Percentiles rank a stretch among this genome's conserved stretches.
Evolutionary conservation across 352 stramenopile genomes (phyloP).

Genomic region (Phytophthora ramorum): DNA sequence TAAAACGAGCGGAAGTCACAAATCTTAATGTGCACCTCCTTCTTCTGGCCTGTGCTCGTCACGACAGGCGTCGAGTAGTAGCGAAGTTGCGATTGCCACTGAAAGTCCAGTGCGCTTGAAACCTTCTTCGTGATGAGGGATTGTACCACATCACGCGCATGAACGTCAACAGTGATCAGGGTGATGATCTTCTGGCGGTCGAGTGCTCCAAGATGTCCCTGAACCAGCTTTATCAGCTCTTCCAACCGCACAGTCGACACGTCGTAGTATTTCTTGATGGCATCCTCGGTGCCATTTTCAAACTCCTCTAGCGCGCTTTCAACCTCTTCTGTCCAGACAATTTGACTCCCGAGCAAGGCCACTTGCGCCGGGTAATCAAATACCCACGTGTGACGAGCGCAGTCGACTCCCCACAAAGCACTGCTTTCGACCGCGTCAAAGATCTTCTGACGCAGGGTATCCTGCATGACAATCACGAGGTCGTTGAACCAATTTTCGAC

Average conservation of each 20-base stretch:
- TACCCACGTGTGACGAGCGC: constrained; percentile 86
- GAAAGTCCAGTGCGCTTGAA: constrained; percentile 91
- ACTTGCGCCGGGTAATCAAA: constrained; percentile 91
- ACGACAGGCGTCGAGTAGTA: constrained; percentile 88
- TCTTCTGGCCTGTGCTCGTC: constrained; percentile 43
- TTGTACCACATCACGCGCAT: constrained; percentile 95
- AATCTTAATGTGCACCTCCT: constrained; percentile 90
- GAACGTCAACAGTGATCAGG: constrained; percentile 98
- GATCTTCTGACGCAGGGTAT: constrained; percentile 84
- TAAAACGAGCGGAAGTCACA: constrained; percentile 94
- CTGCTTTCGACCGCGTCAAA: constrained; percentile 93
- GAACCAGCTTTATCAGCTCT: constrained; percentile 94
- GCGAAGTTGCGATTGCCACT: constrained; percentile 96
- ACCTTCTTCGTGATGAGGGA: constrained; percentile 94
- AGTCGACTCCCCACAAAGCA: constrained; percentile 91
- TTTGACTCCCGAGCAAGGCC: constrained; percentile 90
- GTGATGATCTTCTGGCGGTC: constrained; percentile 96
- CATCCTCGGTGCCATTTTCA: constrained; percentile 95
- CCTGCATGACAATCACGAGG: constrained; percentile 94
- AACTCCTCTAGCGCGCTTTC: constrained; percentile 93
- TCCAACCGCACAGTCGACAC: constrained; percentile 91
- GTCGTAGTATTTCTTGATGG: constrained; percentile 95
- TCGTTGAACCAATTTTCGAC: constrained; percentile 96
- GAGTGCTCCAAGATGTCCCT: constrained; percentile 72
- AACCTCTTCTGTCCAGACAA: constrained; percentile 94